Evolutionary conservation across 306 rosid genomes (phyloP).

Genomic region (Bauhinia variegata): DNA sequence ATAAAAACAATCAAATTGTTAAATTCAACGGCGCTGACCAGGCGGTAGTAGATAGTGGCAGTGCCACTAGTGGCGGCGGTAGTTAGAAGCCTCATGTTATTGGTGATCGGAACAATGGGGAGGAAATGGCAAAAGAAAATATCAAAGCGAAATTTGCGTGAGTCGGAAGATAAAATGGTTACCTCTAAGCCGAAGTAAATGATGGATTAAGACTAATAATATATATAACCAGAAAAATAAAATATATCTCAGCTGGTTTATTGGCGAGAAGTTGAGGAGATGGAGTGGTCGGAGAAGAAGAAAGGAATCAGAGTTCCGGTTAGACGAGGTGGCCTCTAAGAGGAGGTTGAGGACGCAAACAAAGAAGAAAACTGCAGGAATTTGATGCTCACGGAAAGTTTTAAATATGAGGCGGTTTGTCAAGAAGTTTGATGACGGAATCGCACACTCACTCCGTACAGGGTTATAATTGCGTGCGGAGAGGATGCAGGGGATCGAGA

Average conservation of each 20-base stretch:
- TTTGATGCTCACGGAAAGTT: slow-evolving; percentile 19
- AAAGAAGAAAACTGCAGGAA: slow-evolving; percentile 27
- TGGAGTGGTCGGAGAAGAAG: slow-evolving; percentile 17
- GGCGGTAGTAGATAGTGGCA: slow-evolving; percentile 35
- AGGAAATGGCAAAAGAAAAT: neutral
- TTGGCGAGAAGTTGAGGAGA: neutral
- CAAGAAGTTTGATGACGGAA: slow-evolving; percentile 26
- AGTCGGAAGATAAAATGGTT: slow-evolving; percentile 45
- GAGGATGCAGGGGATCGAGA: slow-evolving; percentile 35
- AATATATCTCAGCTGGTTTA: neutral
- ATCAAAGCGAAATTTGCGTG: slow-evolving; percentile 38
- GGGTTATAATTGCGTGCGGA: slow-evolving; percentile 34
- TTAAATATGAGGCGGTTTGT: slow-evolving; percentile 55
- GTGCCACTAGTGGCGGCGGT: too few relatives aligned
- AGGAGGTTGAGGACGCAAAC: slow-evolving; percentile 9
- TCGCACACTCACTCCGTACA: neutral
- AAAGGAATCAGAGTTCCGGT: slow-evolving; percentile 34
- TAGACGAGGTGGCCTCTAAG: slow-evolving; percentile 31
- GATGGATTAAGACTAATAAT: neutral
- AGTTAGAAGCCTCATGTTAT: slow-evolving; percentile 38
- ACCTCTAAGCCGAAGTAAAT: slow-evolving; percentile 16
- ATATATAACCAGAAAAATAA: neutral
- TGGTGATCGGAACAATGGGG: slow-evolving; percentile 4
- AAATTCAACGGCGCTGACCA: slow-evolving; percentile 20
- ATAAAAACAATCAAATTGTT: slow-evolving; percentile 3